Evolutionary conservation across 371 early-diverging fungal genomes (phyloP).

Genomic region (Mucor plumbeus): DNA sequence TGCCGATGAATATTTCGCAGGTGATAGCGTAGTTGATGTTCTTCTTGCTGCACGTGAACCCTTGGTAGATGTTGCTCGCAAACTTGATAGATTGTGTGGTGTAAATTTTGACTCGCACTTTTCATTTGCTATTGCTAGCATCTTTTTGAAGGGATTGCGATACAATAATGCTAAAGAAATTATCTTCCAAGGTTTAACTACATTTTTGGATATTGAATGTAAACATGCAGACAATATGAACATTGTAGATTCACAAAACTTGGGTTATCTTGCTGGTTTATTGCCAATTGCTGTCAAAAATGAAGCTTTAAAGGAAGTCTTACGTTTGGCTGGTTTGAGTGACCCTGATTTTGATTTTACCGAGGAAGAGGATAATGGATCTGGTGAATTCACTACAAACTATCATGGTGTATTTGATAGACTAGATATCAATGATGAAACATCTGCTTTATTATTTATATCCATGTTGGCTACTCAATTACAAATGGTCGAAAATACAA

Average conservation of each 20-base stretch:
- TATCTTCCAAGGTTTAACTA: slow-evolving; percentile 72
- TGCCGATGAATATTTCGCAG: slow-evolving; percentile 71
- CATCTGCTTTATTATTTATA: slow-evolving; percentile 73
- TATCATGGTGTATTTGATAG: slow-evolving; percentile 71
- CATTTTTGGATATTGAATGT: slow-evolving; percentile 76
- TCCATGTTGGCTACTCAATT: slow-evolving; percentile 83
- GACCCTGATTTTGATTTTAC: slow-evolving; percentile 29
- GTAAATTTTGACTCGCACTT: slow-evolving; percentile 88
- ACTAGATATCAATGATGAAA: slow-evolving; percentile 69
- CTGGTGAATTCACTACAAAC: slow-evolving; percentile 39
- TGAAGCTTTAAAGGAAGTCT: slow-evolving; percentile 64
- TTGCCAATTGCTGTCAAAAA: slow-evolving; percentile 73
- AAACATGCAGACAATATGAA: slow-evolving; percentile 45
- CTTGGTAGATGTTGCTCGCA: slow-evolving; percentile 67
- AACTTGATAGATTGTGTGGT: slow-evolving; percentile 77
- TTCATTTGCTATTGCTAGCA: slow-evolving; percentile 83
- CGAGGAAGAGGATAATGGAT: slow-evolving; percentile 47
- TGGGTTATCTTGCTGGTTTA: slow-evolving; percentile 80
- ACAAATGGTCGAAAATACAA: slow-evolving; percentile 81
- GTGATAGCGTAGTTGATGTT: slow-evolving; percentile 66
- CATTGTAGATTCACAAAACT: slow-evolving; percentile 52
- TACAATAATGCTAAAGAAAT: slow-evolving; percentile 75
- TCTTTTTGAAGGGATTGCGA: slow-evolving; percentile 83
- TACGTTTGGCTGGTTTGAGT: slow-evolving; percentile 62
- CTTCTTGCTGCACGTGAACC: slow-evolving; percentile 77